Percentiles rank a stretch among this genome's conserved stretches.
phyloP scores from a whole-genome alignment of 2,329 filamentous ascomycete species.

The Penicillium sp. region DNA sequence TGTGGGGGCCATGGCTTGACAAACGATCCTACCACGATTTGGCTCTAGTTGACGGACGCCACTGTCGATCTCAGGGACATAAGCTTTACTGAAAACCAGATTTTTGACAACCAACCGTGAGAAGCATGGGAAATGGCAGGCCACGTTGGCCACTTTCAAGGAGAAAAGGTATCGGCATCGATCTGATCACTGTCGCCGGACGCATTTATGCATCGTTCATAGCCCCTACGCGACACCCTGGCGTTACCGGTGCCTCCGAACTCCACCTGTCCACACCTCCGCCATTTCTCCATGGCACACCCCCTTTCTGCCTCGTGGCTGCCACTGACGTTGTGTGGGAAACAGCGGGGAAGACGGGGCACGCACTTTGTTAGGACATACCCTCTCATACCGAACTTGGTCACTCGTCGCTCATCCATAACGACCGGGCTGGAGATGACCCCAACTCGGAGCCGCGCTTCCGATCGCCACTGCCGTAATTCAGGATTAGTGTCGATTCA shows the following conservation, averaged over 20 bases:
- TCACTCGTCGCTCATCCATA: not conserved
- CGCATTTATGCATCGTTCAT: not conserved
- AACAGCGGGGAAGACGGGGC: not conserved
- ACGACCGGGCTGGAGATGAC: not conserved
- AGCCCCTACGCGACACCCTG: not conserved
- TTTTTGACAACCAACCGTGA: not conserved
- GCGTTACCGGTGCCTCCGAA: constrained; percentile 17
- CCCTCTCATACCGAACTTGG: not conserved
- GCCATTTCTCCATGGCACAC: constrained; percentile 6
- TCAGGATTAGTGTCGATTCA: not conserved
- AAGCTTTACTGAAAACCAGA: constrained; percentile 8
- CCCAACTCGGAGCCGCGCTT: not conserved
- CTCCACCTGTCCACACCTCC: constrained; percentile 6
- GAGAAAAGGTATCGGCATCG: not conserved
- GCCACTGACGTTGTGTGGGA: constrained; percentile 4
- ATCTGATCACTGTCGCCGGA: not conserved
- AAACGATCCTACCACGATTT: not conserved
- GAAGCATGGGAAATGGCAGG: not conserved
- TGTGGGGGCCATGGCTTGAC: not conserved
- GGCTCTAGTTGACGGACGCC: constrained; percentile 1
- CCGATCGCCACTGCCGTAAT: not conserved
- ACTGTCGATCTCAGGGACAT: constrained; percentile 5
- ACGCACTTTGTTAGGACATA: not conserved
- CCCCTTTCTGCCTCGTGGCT: constrained; percentile 2
- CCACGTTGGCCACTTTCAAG: not conserved